Percentiles rank a stretch among this genome's conserved stretches.
Conservation (phyloP, 1,284 basidiomycete species). For the Malassezia sympodialis region DNA sequence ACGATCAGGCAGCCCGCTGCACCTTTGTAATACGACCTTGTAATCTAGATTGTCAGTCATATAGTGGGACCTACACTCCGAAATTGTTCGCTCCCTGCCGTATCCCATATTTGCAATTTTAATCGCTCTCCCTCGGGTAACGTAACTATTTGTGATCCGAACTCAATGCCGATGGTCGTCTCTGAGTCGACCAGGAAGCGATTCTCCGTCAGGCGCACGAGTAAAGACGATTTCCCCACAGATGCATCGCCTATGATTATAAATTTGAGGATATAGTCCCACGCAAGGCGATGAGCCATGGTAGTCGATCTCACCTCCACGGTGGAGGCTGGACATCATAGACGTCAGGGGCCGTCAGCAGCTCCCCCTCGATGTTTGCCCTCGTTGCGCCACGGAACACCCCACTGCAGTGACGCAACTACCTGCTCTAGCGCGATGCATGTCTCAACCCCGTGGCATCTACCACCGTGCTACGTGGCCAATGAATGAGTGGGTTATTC, state of each 20-base stretch:
- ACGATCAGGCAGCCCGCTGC: conserved; percentile 44
- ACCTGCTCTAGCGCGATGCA: too few relatives aligned
- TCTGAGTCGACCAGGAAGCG: conserved; percentile 38
- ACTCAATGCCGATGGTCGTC: conserved; percentile 45
- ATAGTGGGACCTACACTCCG: conserved; percentile 18
- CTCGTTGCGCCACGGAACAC: too few relatives aligned
- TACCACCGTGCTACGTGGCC: too few relatives aligned
- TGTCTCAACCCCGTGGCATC: too few relatives aligned
- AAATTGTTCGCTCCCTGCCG: conserved; percentile 40
- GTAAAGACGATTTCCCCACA: conserved; percentile 42
- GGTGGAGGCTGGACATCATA: too few relatives aligned
- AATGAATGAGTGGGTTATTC: too few relatives aligned
- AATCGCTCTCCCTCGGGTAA: conserved; percentile 36
- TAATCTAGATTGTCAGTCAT: conserved; percentile 21
- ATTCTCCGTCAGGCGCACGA: conserved; percentile 42
- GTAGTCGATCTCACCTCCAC: not conserved
- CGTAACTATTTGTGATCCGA: conserved; percentile 38
- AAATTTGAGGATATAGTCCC: conserved; percentile 46
- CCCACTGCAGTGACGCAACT: too few relatives aligned
- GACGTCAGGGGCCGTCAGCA: not conserved
- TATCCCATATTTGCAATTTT: conserved; percentile 46
- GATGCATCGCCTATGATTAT: conserved; percentile 43
- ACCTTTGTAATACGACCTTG: conserved; percentile 41
- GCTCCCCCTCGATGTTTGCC: not conserved
- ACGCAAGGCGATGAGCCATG: conserved; percentile 12